These are phyloP conservation scores for Lenzites betulinus DNA, from an alignment of 768 basidiomycete species.

Conservation along the genomic window DNA sequence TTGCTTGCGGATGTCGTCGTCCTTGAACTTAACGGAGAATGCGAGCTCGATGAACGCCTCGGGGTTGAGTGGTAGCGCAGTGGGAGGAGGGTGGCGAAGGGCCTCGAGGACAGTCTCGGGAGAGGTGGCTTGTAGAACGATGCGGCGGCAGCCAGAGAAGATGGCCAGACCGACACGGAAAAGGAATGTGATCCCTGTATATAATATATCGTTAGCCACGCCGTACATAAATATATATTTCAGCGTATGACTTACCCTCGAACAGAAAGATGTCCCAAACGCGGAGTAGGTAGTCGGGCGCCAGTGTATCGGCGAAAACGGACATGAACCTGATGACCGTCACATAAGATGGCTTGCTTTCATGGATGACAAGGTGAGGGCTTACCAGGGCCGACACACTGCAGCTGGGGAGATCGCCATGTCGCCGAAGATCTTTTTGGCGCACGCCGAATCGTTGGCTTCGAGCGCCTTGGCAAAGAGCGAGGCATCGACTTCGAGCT, in stretches of 20 bases:
- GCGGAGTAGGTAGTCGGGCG: slow-evolving; percentile 64
- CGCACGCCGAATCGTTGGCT: slow-evolving; percentile 53
- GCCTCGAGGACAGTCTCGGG: slow-evolving; percentile 49
- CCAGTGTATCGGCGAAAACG: slow-evolving; percentile 68
- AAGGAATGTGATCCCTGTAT: slow-evolving; percentile 67
- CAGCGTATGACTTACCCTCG: slow-evolving; percentile 56
- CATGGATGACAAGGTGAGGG: neutral
- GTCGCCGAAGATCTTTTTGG: slow-evolving; percentile 68
- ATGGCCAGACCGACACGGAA: slow-evolving; percentile 74
- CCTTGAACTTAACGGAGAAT: slow-evolving; percentile 69
- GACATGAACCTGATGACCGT: slow-evolving; percentile 60
- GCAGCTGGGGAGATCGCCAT: slow-evolving; percentile 57
- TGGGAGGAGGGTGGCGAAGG: slow-evolving; percentile 52
- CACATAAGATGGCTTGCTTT: neutral
- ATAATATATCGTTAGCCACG: neutral
- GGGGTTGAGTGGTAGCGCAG: slow-evolving; percentile 57
- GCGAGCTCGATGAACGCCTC: slow-evolving; percentile 66
- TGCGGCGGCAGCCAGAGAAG: slow-evolving; percentile 58
- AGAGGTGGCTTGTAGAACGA: slow-evolving; percentile 52
- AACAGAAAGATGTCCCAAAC: slow-evolving; percentile 85
- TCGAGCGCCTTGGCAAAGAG: slow-evolving; percentile 76
- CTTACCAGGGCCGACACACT: slow-evolving; percentile 68
- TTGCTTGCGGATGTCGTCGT: slow-evolving; percentile 77
- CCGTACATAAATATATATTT: neutral
- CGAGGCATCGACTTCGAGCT: slow-evolving; percentile 76